Evolutionary conservation across 2,329 filamentous ascomycete genomes (phyloP).

Genomic region (Teratosphaeria epicoccoides): DNA sequence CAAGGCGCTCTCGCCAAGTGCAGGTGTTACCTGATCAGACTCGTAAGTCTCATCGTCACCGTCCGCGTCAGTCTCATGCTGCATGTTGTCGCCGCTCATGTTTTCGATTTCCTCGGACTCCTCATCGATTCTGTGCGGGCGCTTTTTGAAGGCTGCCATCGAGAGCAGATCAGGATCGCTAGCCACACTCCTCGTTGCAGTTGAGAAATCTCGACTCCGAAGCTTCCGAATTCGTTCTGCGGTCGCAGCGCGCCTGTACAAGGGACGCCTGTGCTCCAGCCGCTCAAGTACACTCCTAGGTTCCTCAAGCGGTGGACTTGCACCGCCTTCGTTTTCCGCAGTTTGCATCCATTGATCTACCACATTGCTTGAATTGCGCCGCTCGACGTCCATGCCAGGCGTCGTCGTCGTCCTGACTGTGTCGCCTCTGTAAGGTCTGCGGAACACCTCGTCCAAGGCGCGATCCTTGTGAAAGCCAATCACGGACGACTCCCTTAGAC

Average conservation of each 20-base stretch:
- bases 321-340: constrained; percentile 45
- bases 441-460: constrained; percentile 84
- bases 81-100: constrained; percentile 33
- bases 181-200: constrained; percentile 42
- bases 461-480: constrained; percentile 82
- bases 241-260: constrained; percentile 42
- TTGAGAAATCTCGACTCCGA: constrained; percentile 38
- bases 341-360: constrained; percentile 85
- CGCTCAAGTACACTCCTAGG: constrained; percentile 48
- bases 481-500: constrained; percentile 66
- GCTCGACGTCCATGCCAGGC: constrained; percentile 37
- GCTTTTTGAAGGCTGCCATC: constrained; percentile 26
- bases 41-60: constrained; percentile 86
- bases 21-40: constrained; percentile 32
- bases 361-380: constrained; percentile 65
- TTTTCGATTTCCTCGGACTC: constrained; percentile 26
- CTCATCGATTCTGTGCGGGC: constrained; percentile 37
- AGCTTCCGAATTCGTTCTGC: constrained; percentile 19
- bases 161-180: constrained; percentile 44
- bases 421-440: constrained; percentile 52
- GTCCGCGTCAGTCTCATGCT: constrained; percentile 66
- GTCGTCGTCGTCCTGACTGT: constrained; percentile 47
- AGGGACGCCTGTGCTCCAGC: constrained; percentile 44
- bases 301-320: constrained; percentile 50
- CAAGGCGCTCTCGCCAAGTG: constrained; percentile 22